These are phyloP conservation scores for Phytophthora pisi DNA, from an alignment of 352 stramenopile genomes.

Conservation along the genomic window DNA sequence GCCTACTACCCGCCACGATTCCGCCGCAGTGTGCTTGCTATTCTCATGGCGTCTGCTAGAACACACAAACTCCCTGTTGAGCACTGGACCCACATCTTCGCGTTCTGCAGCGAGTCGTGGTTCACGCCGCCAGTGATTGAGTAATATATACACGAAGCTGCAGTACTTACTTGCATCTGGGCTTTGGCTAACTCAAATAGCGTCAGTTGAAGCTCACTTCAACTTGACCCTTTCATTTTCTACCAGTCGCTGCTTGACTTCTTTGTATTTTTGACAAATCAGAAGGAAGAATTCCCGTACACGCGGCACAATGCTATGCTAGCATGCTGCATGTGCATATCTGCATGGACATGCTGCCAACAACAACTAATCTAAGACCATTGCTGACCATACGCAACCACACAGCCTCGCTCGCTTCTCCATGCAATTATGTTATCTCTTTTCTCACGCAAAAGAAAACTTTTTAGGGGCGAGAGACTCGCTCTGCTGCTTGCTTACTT, in stretches of 20 bases:
- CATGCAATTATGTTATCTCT: constrained; percentile 28
- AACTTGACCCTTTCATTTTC: constrained; percentile 12
- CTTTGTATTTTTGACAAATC: constrained; percentile 7
- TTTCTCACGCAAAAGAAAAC: constrained; percentile 6
- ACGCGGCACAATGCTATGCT: constrained; percentile 9
- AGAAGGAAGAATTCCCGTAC: background rate
- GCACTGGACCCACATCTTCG: constrained; percentile 60
- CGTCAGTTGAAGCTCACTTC: constrained; percentile 9
- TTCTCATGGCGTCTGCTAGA: constrained; percentile 55
- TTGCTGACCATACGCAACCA: background rate
- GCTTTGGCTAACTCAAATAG: no score
- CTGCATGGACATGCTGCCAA: background rate
- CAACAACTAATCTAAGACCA: background rate
- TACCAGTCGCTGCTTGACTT: background rate
- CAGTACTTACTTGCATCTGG: background rate
- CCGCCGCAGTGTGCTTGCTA: constrained; percentile 36
- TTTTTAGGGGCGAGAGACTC: background rate
- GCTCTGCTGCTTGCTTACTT: background rate
- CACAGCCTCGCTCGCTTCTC: constrained; percentile 3
- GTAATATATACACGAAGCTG: constrained; percentile 5
- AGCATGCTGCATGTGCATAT: background rate
- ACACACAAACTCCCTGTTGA: constrained; percentile 46
- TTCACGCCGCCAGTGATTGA: constrained; percentile 27
- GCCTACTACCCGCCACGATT: constrained; percentile 50
- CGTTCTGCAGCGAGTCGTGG: constrained; percentile 64